These are phyloP conservation scores for Geranium incanum DNA, from an alignment of 441 rosid genomes.

Conservation along the genomic window DNA sequence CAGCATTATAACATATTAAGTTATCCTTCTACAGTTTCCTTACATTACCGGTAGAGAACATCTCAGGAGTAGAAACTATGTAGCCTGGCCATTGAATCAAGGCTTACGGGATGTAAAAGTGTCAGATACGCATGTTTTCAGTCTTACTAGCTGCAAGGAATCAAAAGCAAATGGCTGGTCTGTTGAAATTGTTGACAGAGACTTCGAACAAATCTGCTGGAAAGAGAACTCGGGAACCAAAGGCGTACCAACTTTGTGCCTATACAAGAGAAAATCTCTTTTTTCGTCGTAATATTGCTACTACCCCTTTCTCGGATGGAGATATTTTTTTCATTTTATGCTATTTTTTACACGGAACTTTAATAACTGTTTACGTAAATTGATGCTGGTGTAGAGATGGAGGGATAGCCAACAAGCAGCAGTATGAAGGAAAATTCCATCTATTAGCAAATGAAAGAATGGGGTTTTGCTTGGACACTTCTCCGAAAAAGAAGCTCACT, in stretches of 20 bases:
- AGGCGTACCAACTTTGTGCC: conserved; percentile 44
- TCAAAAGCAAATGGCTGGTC: conserved; percentile 59
- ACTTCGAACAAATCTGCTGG: conserved; percentile 67
- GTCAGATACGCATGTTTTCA: conserved; percentile 30
- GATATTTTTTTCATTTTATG: neutral
- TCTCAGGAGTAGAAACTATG: conserved; percentile 15
- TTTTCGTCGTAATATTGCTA: conserved; percentile 34
- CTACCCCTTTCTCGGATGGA: conserved; percentile 6
- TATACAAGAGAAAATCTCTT: conserved; percentile 51
- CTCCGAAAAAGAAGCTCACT: conserved; percentile 51
- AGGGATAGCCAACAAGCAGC: conserved; percentile 32
- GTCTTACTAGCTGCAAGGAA: conserved; percentile 66
- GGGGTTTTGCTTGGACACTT: conserved; percentile 63
- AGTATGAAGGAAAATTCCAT: conserved; percentile 37
- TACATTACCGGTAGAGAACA: conserved; percentile 29
- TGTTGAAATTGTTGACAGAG: conserved; percentile 35
- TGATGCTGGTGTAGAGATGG: conserved; percentile 37
- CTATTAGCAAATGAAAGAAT: conserved; percentile 43
- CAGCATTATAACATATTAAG: neutral
- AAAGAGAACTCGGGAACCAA: conserved; percentile 29
- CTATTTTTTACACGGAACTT: neutral
- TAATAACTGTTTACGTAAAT: conserved; percentile 1
- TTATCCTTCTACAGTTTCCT: conserved; percentile 47
- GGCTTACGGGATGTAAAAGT: conserved; percentile 14
- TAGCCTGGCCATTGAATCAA: conserved; percentile 14